Conservation (phyloP, 2,329 filamentous ascomycete species). For the Hysterium pulicare region DNA sequence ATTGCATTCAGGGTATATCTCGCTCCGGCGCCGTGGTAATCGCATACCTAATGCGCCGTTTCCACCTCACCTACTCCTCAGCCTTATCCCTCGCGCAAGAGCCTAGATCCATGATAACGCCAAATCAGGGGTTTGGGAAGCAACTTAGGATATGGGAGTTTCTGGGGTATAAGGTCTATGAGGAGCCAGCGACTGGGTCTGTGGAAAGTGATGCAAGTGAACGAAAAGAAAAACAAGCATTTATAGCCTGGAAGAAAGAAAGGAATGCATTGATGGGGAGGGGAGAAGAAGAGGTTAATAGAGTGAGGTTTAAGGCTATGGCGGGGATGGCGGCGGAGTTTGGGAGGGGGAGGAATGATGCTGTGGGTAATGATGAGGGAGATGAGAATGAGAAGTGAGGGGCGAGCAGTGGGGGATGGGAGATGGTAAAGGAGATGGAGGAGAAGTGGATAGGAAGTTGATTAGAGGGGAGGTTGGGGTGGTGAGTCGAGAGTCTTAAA, state of each 20-base stretch:
- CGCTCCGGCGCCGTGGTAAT: conserved; percentile 1
- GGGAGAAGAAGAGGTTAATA: conserved; percentile 2
- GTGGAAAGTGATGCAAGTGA: background rate
- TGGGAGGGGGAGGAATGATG: conserved; percentile 1
- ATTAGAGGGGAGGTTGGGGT: background rate
- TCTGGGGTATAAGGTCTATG: background rate
- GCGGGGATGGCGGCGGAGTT: conserved; percentile 1
- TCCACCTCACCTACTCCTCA: conserved; percentile 1
- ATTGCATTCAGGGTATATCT: conserved; percentile 3
- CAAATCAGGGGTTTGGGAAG: conserved; percentile 3
- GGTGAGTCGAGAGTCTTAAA: no score
- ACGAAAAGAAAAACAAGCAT: background rate
- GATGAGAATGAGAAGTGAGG: background rate
- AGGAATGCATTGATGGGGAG: background rate
- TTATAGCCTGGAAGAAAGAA: background rate
- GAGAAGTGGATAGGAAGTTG: conserved; percentile 1
- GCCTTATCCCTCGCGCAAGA: background rate
- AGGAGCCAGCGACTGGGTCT: background rate
- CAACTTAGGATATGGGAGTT: conserved; percentile 1
- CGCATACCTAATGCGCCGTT: conserved; percentile 1
- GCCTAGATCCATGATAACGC: background rate
- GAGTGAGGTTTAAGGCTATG: background rate
- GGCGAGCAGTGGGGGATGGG: background rate
- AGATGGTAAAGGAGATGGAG: conserved; percentile 2
- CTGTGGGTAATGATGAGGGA: background rate